These are phyloP conservation scores for Beta corolliflora DNA, from an alignment of 179 eudicot species.

Conservation along the genomic window DNA sequence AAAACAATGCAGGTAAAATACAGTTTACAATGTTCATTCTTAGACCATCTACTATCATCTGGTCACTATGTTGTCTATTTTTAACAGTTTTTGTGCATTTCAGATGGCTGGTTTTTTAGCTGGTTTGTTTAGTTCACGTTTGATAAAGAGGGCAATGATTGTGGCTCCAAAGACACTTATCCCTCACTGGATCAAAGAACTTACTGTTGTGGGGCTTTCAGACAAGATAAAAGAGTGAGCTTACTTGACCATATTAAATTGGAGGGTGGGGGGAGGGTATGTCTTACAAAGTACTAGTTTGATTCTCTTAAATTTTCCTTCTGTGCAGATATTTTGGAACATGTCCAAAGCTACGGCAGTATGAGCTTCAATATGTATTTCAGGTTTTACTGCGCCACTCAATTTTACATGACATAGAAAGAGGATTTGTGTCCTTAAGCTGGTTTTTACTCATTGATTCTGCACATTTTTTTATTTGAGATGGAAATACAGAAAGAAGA, in stretches of 20 bases:
- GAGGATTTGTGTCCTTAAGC: not conserved
- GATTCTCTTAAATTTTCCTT: constrained; percentile 1
- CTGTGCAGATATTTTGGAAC: constrained; percentile 81
- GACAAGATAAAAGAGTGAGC: constrained; percentile 81
- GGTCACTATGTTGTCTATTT: not conserved
- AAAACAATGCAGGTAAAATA: constrained; percentile 96
- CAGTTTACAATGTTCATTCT: not conserved
- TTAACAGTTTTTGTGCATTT: constrained; percentile 18
- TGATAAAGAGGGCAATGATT: constrained; percentile 72
- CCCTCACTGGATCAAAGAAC: constrained; percentile 97
- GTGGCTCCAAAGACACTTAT: constrained; percentile 96
- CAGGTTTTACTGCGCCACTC: constrained; percentile 56
- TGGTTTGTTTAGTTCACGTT: constrained; percentile 72
- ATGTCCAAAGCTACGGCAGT: constrained; percentile 64
- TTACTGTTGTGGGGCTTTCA: constrained; percentile 78
- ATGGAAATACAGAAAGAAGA: not conserved
- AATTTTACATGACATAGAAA: not conserved
- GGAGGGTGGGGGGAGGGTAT: not conserved
- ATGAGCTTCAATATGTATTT: constrained; percentile 86
- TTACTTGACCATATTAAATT: constrained; percentile 22
- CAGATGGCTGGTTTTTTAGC: constrained; percentile 88
- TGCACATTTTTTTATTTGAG: not conserved
- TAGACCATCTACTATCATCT: not conserved
- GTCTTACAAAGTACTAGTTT: not conserved
- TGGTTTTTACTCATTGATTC: not conserved